Conservation (phyloP, 768 basidiomycete genomes). For the Auriculariales sp. region DNA sequence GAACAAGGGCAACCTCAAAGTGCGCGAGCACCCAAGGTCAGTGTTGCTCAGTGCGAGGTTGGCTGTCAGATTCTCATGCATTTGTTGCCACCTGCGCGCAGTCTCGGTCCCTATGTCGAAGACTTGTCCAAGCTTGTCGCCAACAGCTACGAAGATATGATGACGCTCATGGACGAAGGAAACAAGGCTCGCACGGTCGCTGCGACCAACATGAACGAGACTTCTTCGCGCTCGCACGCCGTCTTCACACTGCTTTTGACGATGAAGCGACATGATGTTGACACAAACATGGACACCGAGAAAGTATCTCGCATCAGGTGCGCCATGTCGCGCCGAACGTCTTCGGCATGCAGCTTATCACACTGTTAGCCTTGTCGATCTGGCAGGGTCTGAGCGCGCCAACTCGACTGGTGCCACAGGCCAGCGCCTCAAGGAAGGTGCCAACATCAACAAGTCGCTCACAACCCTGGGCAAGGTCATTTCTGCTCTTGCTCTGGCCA, state of each 20-base stretch:
- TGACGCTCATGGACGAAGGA: conserved; percentile 99
- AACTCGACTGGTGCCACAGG: conserved; percentile 98
- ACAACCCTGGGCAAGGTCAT: conserved; percentile 98
- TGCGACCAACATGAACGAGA: conserved; percentile 99
- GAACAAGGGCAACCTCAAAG: conserved; percentile 90
- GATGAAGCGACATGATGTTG: conserved; percentile 76
- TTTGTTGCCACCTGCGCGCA: too few relatives aligned
- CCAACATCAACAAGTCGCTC: conserved; percentile 96
- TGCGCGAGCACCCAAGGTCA: conserved; percentile 88
- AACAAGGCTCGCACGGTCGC: conserved; percentile 98
- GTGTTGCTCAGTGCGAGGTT: not conserved
- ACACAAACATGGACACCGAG: conserved; percentile 84
- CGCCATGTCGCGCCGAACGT: conserved; percentile 9
- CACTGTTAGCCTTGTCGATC: conserved; percentile 66
- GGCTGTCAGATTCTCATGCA: not conserved
- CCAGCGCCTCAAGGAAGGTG: conserved; percentile 89
- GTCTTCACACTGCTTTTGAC: conserved; percentile 93
- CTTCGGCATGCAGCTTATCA: not conserved
- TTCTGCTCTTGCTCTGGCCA: conserved; percentile 60
- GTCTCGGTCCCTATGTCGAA: conserved; percentile 93
- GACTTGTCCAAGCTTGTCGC: conserved; percentile 90
- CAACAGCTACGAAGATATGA: conserved; percentile 87
- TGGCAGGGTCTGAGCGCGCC: conserved; percentile 93
- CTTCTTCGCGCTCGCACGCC: conserved; percentile 95
- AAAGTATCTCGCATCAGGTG: conserved; percentile 97